phyloP scores from a whole-genome alignment of 768 basidiomycete genomes.

The Leccinum longicurvipes region DNA sequence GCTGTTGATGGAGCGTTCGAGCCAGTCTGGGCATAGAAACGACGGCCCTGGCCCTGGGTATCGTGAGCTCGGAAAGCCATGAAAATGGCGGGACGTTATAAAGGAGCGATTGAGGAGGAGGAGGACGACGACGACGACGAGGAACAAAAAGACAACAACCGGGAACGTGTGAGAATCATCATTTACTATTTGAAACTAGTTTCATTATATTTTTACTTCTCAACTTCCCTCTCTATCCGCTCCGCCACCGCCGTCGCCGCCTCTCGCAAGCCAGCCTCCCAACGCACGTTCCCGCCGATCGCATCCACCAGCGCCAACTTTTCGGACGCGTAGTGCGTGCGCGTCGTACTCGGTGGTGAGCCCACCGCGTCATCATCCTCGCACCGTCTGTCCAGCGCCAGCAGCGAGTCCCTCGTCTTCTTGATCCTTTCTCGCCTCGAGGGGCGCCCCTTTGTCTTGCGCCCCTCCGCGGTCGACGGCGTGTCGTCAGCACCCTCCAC shows the following conservation, averaged over 20 bases:
- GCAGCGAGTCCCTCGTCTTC: conserved; percentile 49
- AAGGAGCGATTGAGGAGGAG: conserved; percentile 17
- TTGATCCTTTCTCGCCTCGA: conserved; percentile 56
- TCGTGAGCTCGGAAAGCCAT: conserved; percentile 32
- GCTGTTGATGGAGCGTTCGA: conserved; percentile 48
- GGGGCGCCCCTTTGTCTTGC: conserved; percentile 62
- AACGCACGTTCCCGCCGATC: conserved; percentile 29
- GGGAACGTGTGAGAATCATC: neutral
- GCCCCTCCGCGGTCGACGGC: conserved; percentile 8
- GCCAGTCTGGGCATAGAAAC: conserved; percentile 38
- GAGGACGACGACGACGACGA: neutral
- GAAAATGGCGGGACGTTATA: conserved; percentile 10
- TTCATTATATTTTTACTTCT: neutral
- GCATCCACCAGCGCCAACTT: conserved; percentile 41
- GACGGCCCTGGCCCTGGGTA: conserved; percentile 32
- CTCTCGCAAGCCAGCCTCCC: conserved; percentile 34
- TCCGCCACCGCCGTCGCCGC: conserved; percentile 49
- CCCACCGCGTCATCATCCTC: conserved; percentile 14
- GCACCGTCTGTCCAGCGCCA: conserved; percentile 49
- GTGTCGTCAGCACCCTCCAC: conserved; percentile 33
- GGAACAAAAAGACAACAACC: conserved; percentile 4
- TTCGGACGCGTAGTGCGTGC: conserved; percentile 39
- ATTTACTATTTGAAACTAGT: neutral
- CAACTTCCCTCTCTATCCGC: conserved; percentile 41
- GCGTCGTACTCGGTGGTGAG: conserved; percentile 32